Evolutionary conservation across 176 grass and related monocot species (phyloP).

Genomic region (Phoenix dactylifera): DNA sequence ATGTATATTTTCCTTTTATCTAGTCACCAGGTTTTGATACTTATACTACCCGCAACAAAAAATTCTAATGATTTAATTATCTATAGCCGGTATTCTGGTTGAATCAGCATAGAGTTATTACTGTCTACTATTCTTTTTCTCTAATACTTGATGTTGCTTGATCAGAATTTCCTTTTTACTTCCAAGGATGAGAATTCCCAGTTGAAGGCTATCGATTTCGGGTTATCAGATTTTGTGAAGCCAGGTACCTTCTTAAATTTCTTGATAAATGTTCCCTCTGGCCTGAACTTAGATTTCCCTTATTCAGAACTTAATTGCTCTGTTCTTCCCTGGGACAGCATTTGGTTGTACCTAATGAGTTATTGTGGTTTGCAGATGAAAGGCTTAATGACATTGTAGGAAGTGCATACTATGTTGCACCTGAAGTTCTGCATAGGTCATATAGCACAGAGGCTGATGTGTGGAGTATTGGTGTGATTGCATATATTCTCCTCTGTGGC

Average conservation of each 20-base stretch:
- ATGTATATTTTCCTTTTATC: too few relatives aligned
- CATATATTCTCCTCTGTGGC: conserved; percentile 80
- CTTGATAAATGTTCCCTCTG: too few relatives aligned
- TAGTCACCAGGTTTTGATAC: too few relatives aligned
- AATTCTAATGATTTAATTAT: too few relatives aligned
- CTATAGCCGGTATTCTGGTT: too few relatives aligned
- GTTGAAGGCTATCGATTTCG: conserved; percentile 76
- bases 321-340: too few relatives aligned
- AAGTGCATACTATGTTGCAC: conserved; percentile 30
- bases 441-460: conserved; percentile 85
- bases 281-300: too few relatives aligned
- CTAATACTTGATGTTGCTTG: conserved; percentile 17
- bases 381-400: conserved; percentile 47
- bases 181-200: conserved; percentile 67
- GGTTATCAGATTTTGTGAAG: conserved; percentile 78
- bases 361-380: conserved; percentile 38
- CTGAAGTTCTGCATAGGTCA: conserved; percentile 55
- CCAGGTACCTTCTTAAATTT: conserved; percentile 43
- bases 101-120: background rate
- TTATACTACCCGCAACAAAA: too few relatives aligned
- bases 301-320: too few relatives aligned
- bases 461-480: conserved; percentile 83
- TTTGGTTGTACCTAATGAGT: too few relatives aligned
- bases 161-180: conserved; percentile 80
- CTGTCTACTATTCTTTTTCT: background rate